phyloP scores from a whole-genome alignment of 1,139 yeast species.

The Meyerozyma guilliermondii region DNA sequence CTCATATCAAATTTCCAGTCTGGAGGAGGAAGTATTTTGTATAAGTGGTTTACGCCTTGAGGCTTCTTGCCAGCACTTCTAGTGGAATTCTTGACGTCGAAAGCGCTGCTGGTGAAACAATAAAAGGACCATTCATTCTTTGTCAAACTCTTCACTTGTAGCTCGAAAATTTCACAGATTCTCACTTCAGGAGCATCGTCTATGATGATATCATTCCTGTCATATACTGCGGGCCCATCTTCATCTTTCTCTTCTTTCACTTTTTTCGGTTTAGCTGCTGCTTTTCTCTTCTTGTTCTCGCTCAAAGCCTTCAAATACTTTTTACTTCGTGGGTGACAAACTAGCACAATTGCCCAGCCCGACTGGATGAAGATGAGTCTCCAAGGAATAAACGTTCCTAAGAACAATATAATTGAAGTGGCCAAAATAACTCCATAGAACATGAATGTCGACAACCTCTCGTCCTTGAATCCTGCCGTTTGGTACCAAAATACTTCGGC shows the following conservation, averaged over 20 bases:
- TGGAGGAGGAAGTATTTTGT: constrained; percentile 59
- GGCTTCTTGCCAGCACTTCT: constrained; percentile 61
- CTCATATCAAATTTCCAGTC: constrained; percentile 69
- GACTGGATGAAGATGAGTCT: constrained; percentile 46
- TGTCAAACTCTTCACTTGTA: constrained; percentile 61
- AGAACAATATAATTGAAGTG: constrained; percentile 33
- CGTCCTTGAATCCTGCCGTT: constrained; percentile 71
- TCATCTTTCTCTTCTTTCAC: constrained; percentile 11
- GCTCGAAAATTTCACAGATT: constrained; percentile 69
- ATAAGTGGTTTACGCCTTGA: constrained; percentile 53
- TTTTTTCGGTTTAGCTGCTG: constrained; percentile 4
- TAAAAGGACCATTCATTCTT: constrained; percentile 52
- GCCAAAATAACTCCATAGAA: constrained; percentile 34
- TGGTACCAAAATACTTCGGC: constrained; percentile 56
- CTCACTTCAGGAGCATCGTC: constrained; percentile 64
- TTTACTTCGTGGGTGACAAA: constrained; percentile 56
- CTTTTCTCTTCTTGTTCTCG: constrained; percentile 7
- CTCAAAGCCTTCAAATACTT: constrained; percentile 21
- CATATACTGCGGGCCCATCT: constrained; percentile 24
- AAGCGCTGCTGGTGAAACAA: constrained; percentile 36
- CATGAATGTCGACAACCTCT: constrained; percentile 57
- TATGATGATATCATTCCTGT: constrained; percentile 49
- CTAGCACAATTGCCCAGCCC: constrained; percentile 49
- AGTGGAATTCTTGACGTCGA: constrained; percentile 44
- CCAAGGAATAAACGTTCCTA: constrained; percentile 59